Conservation (phyloP, 345 rosid species). For the Luvunga scandens region DNA sequence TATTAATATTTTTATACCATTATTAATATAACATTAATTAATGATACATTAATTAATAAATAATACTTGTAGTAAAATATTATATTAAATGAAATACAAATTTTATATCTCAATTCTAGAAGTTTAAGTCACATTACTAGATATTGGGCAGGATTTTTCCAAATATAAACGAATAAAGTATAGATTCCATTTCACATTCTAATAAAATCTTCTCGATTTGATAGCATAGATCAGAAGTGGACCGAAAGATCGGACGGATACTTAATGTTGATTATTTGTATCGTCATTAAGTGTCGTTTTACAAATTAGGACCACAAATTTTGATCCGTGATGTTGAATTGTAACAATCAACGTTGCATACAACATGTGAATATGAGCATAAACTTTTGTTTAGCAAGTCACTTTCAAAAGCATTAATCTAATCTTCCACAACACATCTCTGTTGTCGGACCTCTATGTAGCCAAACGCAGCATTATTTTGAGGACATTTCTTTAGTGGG, state of each 20-base stretch:
- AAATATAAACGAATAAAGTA: background rate
- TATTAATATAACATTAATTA: too few species aligned
- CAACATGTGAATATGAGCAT: conserved; percentile 12
- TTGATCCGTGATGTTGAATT: conserved; percentile 17
- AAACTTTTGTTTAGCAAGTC: background rate
- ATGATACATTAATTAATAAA: too few species aligned
- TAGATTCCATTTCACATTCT: background rate
- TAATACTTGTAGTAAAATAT: too few species aligned
- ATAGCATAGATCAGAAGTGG: background rate
- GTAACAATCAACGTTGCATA: conserved; percentile 24
- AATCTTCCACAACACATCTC: background rate
- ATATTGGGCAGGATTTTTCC: background rate
- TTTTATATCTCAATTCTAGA: too few species aligned
- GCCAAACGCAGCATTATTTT: background rate
- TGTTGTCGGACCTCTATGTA: background rate
- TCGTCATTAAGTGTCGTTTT: background rate
- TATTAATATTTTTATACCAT: too few species aligned
- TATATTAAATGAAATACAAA: too few species aligned
- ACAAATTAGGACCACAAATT: conserved; percentile 7
- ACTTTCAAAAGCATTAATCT: background rate
- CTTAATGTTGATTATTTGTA: background rate
- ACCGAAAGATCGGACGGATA: background rate
- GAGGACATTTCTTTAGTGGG: background rate
- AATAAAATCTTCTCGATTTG: background rate
- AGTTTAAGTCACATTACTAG: background rate